Evolutionary conservation across 1,139 yeast species (phyloP), one percentile per base, ranked within the genome.

Genomic region (Blastobotrys raffinosifermentans): DNA sequence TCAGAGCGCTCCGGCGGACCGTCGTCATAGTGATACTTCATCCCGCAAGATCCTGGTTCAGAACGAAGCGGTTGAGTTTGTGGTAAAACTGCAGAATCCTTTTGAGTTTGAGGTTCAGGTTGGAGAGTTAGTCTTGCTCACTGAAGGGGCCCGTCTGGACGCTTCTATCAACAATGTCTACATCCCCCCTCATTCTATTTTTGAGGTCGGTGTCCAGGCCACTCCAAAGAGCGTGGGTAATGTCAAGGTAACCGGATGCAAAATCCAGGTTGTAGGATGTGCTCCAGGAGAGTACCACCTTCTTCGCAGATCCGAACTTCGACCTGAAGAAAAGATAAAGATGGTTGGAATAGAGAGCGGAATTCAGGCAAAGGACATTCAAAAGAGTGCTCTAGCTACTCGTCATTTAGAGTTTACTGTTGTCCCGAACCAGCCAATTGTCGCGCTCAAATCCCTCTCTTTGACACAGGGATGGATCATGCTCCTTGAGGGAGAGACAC

Each of bases 401-500:
- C 40, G 44, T 5, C 21, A 37, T 7, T 23, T 41, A 10, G 47
- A 46, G 19, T 46, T 61, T 4, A 57, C 61, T 3, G 82, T 82
- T 0, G 67, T 81, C 11, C 71, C 78, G 1, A 73, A 80, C 0
- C 89, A 84, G 50, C 94, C 94, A 0, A 61, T 70, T 6, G 61
- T 85, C 33, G 69, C 75, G 2, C 56, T 81, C 5, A 62, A 73
- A 1, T 68, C 72, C 29, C 61, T 75, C 4, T 72, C 77, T 54
- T 66, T 82, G 5, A 69, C 73, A 22, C 79, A 78, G 50, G 77
- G 78, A 2, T 79, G 85, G 77, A 53, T 80, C 3, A 80, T 84
- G 86, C 58, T 85, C n/a, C 59, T 85, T 16, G 94, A 85, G 53
- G 95, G 95, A 4, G 94, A 86, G 48, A 63, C 65, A 35, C 68